Evolutionary conservation across 1,284 basidiomycete species (phyloP).

Genomic region (Psilocybe mexicana): DNA sequence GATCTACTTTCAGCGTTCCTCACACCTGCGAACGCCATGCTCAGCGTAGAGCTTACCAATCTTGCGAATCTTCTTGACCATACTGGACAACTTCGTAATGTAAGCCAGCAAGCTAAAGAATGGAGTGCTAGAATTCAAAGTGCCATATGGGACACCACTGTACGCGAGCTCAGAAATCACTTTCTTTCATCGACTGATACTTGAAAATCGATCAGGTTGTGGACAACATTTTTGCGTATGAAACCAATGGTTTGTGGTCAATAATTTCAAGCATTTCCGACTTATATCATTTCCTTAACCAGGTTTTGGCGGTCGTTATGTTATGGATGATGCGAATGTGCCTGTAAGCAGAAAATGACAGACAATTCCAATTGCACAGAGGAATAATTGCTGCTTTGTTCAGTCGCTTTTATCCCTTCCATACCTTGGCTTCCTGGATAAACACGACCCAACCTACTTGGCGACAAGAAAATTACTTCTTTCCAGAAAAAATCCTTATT

Average conservation of each 20-base stretch:
- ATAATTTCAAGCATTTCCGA: background rate
- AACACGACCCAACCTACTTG: slow-evolving; percentile 54
- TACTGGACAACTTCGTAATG: slow-evolving; percentile 45
- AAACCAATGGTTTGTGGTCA: slow-evolving; percentile 59
- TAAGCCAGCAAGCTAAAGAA: slow-evolving; percentile 54
- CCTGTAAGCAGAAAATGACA: slow-evolving; percentile 48
- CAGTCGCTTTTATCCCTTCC: slow-evolving; percentile 75
- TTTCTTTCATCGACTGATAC: background rate
- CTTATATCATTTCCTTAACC: background rate
- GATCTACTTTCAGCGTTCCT: slow-evolving; percentile 54
- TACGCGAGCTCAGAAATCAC: slow-evolving; percentile 29
- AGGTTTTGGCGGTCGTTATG: slow-evolving; percentile 65
- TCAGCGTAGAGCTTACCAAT: slow-evolving; percentile 68
- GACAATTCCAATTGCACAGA: background rate
- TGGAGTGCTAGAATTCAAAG: slow-evolving; percentile 62
- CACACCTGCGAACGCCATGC: slow-evolving; percentile 78
- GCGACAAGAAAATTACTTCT: slow-evolving; percentile 63
- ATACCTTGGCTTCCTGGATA: slow-evolving; percentile 75
- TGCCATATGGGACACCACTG: slow-evolving; percentile 66
- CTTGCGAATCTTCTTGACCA: slow-evolving; percentile 61
- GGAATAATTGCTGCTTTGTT: too few species aligned
- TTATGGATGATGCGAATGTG: slow-evolving; percentile 84
- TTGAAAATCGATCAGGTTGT: slow-evolving; percentile 42
- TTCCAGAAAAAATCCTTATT: slow-evolving; percentile 71
- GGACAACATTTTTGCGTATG: slow-evolving; percentile 73